Conservation (phyloP, 1,284 basidiomycete species). For the Leccinum brunneo-olivaceum region DNA sequence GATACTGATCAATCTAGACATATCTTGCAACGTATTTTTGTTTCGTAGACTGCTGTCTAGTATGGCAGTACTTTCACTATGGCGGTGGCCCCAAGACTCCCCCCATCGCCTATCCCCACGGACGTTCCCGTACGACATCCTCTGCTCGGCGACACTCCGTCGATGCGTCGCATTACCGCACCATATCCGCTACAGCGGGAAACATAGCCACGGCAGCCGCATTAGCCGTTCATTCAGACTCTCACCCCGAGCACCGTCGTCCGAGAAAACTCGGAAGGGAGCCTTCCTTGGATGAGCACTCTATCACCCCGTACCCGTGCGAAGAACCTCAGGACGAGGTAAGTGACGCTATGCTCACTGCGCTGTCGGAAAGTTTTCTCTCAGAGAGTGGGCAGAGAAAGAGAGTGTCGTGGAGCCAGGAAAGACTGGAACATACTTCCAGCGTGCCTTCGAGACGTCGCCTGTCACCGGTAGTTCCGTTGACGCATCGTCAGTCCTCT, state of each 20-base stretch:
- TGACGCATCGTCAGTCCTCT: slow-evolving; percentile 29
- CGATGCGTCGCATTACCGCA: slow-evolving; percentile 59
- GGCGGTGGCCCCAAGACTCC: slow-evolving; percentile 29
- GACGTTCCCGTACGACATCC: slow-evolving; percentile 39
- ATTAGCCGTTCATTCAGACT: slow-evolving; percentile 54
- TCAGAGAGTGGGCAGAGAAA: slow-evolving; percentile 58
- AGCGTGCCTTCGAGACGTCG: slow-evolving; percentile 35
- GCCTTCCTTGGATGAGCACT: slow-evolving; percentile 18
- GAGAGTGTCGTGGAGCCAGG: slow-evolving; percentile 62
- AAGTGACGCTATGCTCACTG: slow-evolving; percentile 45
- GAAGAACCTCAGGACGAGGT: slow-evolving; percentile 44
- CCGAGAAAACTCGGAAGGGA: slow-evolving; percentile 16
- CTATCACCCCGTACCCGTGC: slow-evolving; percentile 6
- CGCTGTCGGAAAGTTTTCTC: slow-evolving; percentile 63
- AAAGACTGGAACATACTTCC: slow-evolving; percentile 40
- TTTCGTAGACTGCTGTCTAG: slow-evolving; percentile 66
- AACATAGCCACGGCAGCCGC: slow-evolving; percentile 64
- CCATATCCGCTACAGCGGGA: slow-evolving; percentile 58
- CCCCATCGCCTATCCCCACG: slow-evolving; percentile 33
- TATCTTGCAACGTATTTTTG: slow-evolving; percentile 87
- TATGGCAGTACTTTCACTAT: slow-evolving; percentile 80
- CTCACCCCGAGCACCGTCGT: slow-evolving; percentile 24
- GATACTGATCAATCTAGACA: slow-evolving; percentile 44
- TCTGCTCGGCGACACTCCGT: slow-evolving; percentile 40
- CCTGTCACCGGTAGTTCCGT: slow-evolving; percentile 28